Conservation (phyloP, 345 rosid species). For the thale cress (Arabidopsis thaliana) region DNA sequence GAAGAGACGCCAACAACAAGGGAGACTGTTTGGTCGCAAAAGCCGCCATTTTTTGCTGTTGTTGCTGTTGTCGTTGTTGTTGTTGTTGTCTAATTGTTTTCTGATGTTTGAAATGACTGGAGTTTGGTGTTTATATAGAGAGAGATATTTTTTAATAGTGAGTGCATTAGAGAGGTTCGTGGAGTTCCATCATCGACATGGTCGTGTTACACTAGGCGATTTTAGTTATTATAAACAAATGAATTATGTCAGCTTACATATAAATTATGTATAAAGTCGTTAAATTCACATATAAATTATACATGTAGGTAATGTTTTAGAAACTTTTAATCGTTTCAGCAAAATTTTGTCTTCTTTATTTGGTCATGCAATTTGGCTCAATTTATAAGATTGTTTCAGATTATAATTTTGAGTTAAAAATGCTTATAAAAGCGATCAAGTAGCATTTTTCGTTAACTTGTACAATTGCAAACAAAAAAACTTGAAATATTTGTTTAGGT, state of each 20-base stretch:
- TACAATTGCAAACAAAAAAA: neutral
- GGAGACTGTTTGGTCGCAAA: constrained; percentile 28
- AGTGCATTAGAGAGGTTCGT: constrained; percentile 25
- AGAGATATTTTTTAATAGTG: neutral
- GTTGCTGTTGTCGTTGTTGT: neutral
- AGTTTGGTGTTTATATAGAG: constrained; percentile 29
- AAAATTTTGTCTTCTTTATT: neutral
- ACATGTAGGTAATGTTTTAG: neutral
- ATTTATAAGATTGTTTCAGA: neutral
- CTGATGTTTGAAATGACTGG: constrained; percentile 23
- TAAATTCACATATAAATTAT: neutral
- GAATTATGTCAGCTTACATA: neutral
- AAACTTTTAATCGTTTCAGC: neutral
- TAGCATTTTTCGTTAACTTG: neutral
- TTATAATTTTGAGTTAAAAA: neutral
- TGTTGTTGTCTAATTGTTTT: neutral
- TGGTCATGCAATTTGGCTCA: neutral
- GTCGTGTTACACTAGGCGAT: constrained; percentile 1
- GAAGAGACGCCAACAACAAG: constrained; percentile 11
- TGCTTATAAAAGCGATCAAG: neutral
- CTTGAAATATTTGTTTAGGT: neutral
- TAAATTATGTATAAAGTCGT: neutral
- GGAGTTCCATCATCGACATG: constrained; percentile 43
- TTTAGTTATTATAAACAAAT: neutral
- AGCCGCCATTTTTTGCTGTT: constrained; percentile 30